phyloP scores from a whole-genome alignment of 164 flowering plant genomes.

The grape (Vitis vinifera) region ASM3070453v1 NC_081810.1:6668001-6668500 shows the following conservation, averaged over 20 bases:
- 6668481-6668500: too few relatives aligned
- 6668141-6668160: neutral
- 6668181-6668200: neutral
- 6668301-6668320: neutral
- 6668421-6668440: too few relatives aligned
- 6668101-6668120: neutral
- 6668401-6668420: too few relatives aligned
- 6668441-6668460: too few relatives aligned
- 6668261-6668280: neutral
- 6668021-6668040: conserved; percentile 87
- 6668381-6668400: too few relatives aligned
- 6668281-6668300: neutral
- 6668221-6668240: neutral
- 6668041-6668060: conserved; percentile 98
- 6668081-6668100: conserved; percentile 85
- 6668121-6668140: neutral
- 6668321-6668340: neutral
- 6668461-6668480: too few relatives aligned
- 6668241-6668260: neutral
- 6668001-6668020: conserved; percentile 67
- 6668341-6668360: too few relatives aligned
- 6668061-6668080: conserved; percentile 92
- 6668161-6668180: neutral
- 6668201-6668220: neutral
- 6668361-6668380: too few relatives aligned